phyloP scores from a whole-genome alignment of 345 rosid genomes.

The Salix dunnii region DNA sequence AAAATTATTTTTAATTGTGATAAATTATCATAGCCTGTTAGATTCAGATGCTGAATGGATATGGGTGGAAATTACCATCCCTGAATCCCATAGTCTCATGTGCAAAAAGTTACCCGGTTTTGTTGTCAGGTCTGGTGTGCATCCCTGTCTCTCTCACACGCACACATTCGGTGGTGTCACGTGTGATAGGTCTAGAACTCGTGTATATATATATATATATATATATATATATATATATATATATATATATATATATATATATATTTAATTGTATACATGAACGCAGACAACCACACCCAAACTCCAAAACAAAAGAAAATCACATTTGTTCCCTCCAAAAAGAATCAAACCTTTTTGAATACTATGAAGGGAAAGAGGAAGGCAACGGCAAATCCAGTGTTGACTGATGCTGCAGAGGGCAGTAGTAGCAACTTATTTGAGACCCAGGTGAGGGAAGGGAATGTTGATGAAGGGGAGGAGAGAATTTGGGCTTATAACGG shows the following conservation, averaged over 20 bases:
- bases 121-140: neutral
- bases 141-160: neutral
- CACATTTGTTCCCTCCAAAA: neutral
- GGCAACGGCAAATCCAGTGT: neutral
- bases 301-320: neutral
- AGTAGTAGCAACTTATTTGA: neutral
- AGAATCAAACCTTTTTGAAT: neutral
- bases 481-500: neutral
- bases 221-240: no score
- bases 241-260: no score
- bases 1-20: no score
- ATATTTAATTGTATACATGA: no score
- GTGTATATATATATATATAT: no score
- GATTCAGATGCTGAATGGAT: no score
- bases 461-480: neutral
- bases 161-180: neutral
- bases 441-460: neutral
- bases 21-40: no score
- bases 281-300: neutral
- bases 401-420: neutral
- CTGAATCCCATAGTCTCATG: no score
- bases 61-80: no score
- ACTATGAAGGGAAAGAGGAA: conserved; percentile 3
- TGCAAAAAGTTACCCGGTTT: neutral
- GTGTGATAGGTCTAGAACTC: neutral